Percentiles rank a stretch among this genome's conserved stretches.
Conservation (phyloP, 768 basidiomycete genomes). For the Megacollybia marginata region DNA sequence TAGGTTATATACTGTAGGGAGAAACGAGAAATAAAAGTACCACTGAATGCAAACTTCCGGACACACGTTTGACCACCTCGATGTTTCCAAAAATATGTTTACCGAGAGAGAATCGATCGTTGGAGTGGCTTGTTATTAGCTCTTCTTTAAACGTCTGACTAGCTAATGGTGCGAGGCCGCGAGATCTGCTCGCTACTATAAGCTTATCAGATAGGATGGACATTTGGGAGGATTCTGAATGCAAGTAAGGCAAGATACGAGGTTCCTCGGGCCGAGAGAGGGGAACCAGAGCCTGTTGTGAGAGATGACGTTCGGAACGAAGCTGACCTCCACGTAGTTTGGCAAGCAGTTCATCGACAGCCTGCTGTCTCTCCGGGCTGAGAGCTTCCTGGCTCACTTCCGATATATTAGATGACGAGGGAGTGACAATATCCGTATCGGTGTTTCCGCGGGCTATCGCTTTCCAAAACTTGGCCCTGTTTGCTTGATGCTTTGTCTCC, state of each 20-base stretch:
- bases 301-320: slow-evolving; percentile 5
- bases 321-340: slow-evolving; percentile 5
- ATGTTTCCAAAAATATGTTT: neutral
- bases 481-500: slow-evolving; percentile 21
- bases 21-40: neutral
- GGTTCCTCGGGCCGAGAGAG: neutral
- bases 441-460: slow-evolving; percentile 15
- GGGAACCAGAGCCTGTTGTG: neutral
- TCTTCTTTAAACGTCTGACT: slow-evolving; percentile 10
- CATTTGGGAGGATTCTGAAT: neutral
- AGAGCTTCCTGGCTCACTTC: slow-evolving; percentile 2
- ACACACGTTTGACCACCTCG: neutral
- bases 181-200: neutral
- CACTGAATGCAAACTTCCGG: neutral
- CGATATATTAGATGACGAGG: slow-evolving; percentile 7
- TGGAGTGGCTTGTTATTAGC: slow-evolving; percentile 9
- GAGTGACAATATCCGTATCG: slow-evolving; percentile 4
- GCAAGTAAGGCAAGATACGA: neutral
- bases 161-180: slow-evolving; percentile 6
- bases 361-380: slow-evolving; percentile 4
- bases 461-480: slow-evolving; percentile 27
- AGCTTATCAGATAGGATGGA: neutral
- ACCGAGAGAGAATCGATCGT: slow-evolving; percentile 5
- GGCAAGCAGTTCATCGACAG: slow-evolving; percentile 19
- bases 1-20: neutral